These are phyloP conservation scores for Spirogloea muscicola DNA, from an alignment of 139 green algal species.

Conservation along the genomic window DNA sequence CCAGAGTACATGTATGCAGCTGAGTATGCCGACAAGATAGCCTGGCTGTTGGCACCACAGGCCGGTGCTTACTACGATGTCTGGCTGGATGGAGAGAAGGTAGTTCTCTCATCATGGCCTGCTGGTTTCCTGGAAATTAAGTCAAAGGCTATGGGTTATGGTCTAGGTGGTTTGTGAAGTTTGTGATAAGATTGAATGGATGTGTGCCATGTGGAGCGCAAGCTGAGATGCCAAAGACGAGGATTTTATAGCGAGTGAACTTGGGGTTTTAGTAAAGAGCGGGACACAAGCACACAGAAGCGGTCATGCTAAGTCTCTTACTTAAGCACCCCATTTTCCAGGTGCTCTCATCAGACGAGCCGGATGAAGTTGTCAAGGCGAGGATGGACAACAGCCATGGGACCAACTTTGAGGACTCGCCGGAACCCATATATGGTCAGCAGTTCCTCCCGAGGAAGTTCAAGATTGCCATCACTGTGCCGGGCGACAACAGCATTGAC, in stretches of 20 bases:
- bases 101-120: too few relatives aligned
- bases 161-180: too few relatives aligned
- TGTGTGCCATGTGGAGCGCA: too few relatives aligned
- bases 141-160: too few relatives aligned
- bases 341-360: slow-evolving; percentile 37
- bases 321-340: too few relatives aligned
- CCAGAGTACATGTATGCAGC: slow-evolving; percentile 70
- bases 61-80: slow-evolving; percentile 98
- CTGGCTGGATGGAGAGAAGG: slow-evolving; percentile 99
- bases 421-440: slow-evolving; percentile 95
- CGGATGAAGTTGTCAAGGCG: slow-evolving; percentile 50
- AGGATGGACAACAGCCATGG: slow-evolving; percentile 76
- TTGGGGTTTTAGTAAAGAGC: too few relatives aligned
- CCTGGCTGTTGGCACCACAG: slow-evolving; percentile 82
- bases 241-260: too few relatives aligned
- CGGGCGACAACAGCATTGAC: slow-evolving; percentile 92
- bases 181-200: too few relatives aligned
- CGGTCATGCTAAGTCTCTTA: too few relatives aligned
- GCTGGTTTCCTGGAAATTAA: too few relatives aligned
- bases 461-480: slow-evolving; percentile 89
- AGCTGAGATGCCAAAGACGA: too few relatives aligned
- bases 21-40: slow-evolving; percentile 64
- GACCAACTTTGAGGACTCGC: slow-evolving; percentile 90
- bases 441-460: slow-evolving; percentile 99
- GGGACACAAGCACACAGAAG: too few relatives aligned